Evolutionary conservation across 1,284 basidiomycete genomes (phyloP), one percentile per base, ranked within the genome.

Genomic region (Cutaneotrichosporon cavernicola): DNA sequence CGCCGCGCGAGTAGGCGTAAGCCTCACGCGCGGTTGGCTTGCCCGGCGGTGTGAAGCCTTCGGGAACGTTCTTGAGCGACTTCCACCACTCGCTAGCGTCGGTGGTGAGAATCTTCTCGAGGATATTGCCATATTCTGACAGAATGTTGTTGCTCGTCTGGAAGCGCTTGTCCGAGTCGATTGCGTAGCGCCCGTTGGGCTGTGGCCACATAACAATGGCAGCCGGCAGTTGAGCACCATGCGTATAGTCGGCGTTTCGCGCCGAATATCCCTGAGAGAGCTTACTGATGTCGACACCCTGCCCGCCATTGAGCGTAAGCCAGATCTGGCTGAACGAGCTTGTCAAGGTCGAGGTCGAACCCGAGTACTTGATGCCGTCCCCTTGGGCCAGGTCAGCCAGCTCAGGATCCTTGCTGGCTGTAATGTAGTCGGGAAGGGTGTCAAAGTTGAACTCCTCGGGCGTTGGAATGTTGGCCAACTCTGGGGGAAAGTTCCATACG

Each of bases 361-460:
- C 96, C 18, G 86, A 86, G 76, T 90, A 98, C 34, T 64, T 49
- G 18, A 62, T 34, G 0, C 57, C 61, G 65, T 90, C 83, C 46
- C 79, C 77, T 69, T 85, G 82, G 0, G 90, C 89, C 16, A 97
- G 80, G 4, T 78, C 73, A 62, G 84, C 82, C 6, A 98, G 81
- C 65, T 90, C 88, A 88, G 91, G 75, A 73, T 99, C 96, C 62
- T 5, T 91, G 93, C 51, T 56, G 65, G 92, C 93, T 34, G 85
- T 89, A 40, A 92, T 80, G 72, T 97, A 99, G 0, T 86, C 84
- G 4, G 86, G 84, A 0, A 95, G 79, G 1, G 90, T 86, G 64
- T 90, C 87, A 66, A 93, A 97, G n/a, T 90, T 92, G 72, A 98
- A 98, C 57, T 95, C 87, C n/a, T 86, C 86, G 2, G 93, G 88